Conservation (phyloP, 768 basidiomycete genomes). For the Russula lepida region DNA sequence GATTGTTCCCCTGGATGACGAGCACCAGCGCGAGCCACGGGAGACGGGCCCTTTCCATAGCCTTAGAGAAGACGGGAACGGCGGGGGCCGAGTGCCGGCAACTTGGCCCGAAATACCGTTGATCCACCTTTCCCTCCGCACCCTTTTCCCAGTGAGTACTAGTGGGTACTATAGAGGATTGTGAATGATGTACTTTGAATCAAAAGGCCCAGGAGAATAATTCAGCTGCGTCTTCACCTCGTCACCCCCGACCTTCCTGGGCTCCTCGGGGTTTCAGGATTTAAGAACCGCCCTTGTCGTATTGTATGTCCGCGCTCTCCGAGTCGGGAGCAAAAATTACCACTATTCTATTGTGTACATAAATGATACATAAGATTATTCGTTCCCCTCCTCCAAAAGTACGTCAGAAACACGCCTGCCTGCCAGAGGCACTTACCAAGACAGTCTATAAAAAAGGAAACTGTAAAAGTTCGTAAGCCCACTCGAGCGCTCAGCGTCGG, state of each 20-base stretch:
- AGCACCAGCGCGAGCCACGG: neutral
- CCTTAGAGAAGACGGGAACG: neutral
- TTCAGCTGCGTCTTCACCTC: neutral
- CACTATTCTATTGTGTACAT: slow-evolving; percentile 2
- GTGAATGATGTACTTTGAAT: no score
- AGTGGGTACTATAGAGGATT: neutral
- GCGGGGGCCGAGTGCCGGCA: slow-evolving; percentile 8
- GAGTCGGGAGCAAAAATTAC: neutral
- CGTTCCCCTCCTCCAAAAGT: neutral
- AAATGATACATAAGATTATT: slow-evolving; percentile 12
- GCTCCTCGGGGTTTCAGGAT: slow-evolving; percentile 15
- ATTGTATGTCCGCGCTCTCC: neutral
- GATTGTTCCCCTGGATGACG: neutral
- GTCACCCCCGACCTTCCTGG: neutral
- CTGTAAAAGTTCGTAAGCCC: slow-evolving; percentile 5
- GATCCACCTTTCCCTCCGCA: neutral
- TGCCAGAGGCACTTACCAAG: neutral
- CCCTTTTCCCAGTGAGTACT: neutral
- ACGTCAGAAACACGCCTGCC: slow-evolving; percentile 14
- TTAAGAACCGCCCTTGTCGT: neutral
- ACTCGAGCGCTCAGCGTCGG: slow-evolving; percentile 12
- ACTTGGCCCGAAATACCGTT: slow-evolving; percentile 3
- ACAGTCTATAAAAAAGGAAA: slow-evolving; percentile 10
- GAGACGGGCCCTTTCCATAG: neutral
- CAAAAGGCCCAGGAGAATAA: neutral